Conservation (phyloP, 345 rosid genomes). For the Corchorus capsularis region DNA sequence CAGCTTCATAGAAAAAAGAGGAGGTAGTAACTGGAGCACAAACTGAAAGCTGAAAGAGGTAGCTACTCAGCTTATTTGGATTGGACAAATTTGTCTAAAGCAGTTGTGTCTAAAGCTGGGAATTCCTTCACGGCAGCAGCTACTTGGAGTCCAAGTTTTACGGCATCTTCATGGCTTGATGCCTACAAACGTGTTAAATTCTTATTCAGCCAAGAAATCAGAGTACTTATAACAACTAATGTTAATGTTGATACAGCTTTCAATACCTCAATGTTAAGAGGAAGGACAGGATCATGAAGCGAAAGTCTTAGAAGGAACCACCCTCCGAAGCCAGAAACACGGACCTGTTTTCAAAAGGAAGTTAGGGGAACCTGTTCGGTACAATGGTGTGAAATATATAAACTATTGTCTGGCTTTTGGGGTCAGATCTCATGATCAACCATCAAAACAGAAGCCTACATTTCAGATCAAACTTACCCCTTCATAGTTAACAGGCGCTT, state of each 20-base stretch:
- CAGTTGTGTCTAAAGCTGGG: slow-evolving; percentile 77
- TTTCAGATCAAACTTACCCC: slow-evolving; percentile 56
- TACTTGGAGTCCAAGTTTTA: slow-evolving; percentile 72
- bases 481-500: slow-evolving; percentile 85
- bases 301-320: slow-evolving; percentile 99
- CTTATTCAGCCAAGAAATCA: neutral
- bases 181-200: slow-evolving; percentile 44
- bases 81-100: slow-evolving; percentile 63
- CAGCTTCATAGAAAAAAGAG: neutral
- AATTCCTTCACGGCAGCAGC: slow-evolving; percentile 69
- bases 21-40: neutral
- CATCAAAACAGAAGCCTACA: neutral
- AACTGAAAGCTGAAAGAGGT: neutral
- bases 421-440: too few relatives aligned
- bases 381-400: too few relatives aligned
- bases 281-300: slow-evolving; percentile 97
- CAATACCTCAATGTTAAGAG: slow-evolving; percentile 93
- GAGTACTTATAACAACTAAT: neutral
- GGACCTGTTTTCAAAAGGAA: slow-evolving; percentile 52
- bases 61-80: slow-evolving; percentile 16
- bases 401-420: too few relatives aligned
- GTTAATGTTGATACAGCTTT: slow-evolving; percentile 6
- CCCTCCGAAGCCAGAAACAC: slow-evolving; percentile 90
- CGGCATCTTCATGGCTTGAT: slow-evolving; percentile 71
- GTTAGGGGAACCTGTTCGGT: slow-evolving; percentile 1